Percentiles rank a stretch among this genome's conserved stretches.
These are phyloP conservation scores for Pseudonitzschia pungens DNA, from an alignment of 108 stramenopile species.

Conservation along the genomic window DNA sequence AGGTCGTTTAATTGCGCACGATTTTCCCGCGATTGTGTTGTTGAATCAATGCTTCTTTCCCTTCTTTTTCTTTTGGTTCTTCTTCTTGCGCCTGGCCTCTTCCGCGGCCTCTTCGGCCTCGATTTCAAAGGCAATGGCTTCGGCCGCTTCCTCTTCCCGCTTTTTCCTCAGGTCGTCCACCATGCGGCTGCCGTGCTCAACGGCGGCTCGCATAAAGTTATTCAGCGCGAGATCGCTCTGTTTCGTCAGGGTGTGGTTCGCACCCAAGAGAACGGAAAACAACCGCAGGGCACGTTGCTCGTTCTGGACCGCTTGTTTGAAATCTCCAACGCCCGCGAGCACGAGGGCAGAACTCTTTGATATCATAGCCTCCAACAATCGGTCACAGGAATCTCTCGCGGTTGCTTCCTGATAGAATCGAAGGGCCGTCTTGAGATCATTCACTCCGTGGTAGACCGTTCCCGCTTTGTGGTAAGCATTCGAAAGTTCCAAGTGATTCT, in stretches of 20 bases:
- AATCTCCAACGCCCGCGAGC: slow-evolving; percentile 55
- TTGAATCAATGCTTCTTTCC: slow-evolving; percentile 29
- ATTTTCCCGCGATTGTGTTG: background rate
- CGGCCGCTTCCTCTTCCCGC: slow-evolving; percentile 58
- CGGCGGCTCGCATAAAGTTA: slow-evolving; percentile 58
- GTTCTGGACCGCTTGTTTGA: slow-evolving; percentile 55
- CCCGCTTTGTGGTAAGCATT: slow-evolving; percentile 82
- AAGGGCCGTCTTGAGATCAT: slow-evolving; percentile 46
- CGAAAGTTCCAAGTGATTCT: slow-evolving; percentile 69
- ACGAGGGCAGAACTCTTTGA: slow-evolving; percentile 54
- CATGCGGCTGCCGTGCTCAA: slow-evolving; percentile 57
- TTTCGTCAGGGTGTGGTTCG: slow-evolving; percentile 68
- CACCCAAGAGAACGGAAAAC: slow-evolving; percentile 54
- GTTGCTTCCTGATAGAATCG: slow-evolving; percentile 57
- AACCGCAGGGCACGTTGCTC: slow-evolving; percentile 69
- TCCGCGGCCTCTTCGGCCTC: slow-evolving; percentile 66
- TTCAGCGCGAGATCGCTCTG: slow-evolving; percentile 46
- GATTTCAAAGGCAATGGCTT: slow-evolving; percentile 68
- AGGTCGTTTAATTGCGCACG: background rate
- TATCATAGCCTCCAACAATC: slow-evolving; percentile 68
- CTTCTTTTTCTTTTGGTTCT: slow-evolving; percentile 57
- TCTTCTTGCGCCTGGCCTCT: slow-evolving; percentile 58
- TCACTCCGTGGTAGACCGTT: slow-evolving; percentile 66
- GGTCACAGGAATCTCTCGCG: slow-evolving; percentile 51
- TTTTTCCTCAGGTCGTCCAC: slow-evolving; percentile 48